A percentile compares a stretch with the other conserved stretches of the same genome.
Evolutionary conservation across 1,284 basidiomycete genomes (phyloP).

Genomic region (Golubevia pallescens): DNA sequence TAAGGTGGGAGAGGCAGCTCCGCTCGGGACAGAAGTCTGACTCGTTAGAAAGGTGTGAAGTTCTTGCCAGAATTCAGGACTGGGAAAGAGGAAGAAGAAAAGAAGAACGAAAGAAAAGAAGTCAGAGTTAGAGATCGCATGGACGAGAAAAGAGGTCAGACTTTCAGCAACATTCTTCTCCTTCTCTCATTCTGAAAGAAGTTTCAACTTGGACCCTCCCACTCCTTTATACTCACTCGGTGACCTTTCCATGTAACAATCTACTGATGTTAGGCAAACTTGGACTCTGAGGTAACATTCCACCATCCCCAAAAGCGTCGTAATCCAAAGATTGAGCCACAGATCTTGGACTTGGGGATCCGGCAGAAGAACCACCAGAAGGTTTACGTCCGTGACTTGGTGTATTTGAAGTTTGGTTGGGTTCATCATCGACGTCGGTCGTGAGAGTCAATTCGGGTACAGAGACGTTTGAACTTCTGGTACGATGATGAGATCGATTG

Average conservation of each 20-base stretch:
- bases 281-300: slow-evolving; percentile 17
- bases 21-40: slow-evolving; percentile 19
- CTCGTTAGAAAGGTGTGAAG: slow-evolving; percentile 38
- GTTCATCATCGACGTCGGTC: slow-evolving; percentile 32
- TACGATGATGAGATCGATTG: slow-evolving; percentile 33
- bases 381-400: slow-evolving; percentile 15
- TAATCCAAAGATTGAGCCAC: slow-evolving; percentile 15
- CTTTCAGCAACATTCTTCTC: background rate
- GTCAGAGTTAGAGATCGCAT: background rate
- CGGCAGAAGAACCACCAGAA: slow-evolving; percentile 17
- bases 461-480: slow-evolving; percentile 35
- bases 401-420: slow-evolving; percentile 5
- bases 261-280: slow-evolving; percentile 32
- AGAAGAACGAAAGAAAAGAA: background rate
- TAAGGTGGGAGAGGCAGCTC: slow-evolving; percentile 3
- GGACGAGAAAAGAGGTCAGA: background rate
- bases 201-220: background rate
- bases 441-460: slow-evolving; percentile 59
- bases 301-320: slow-evolving; percentile 18
- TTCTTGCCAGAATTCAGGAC: slow-evolving; percentile 51
- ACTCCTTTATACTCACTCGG: slow-evolving; percentile 12
- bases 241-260: slow-evolving; percentile 42
- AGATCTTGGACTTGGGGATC: slow-evolving; percentile 16
- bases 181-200: background rate
- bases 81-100: background rate